Evolutionary conservation across 106 monocot species (phyloP).

Genomic region (Dioscorea dumetorum): DNA sequence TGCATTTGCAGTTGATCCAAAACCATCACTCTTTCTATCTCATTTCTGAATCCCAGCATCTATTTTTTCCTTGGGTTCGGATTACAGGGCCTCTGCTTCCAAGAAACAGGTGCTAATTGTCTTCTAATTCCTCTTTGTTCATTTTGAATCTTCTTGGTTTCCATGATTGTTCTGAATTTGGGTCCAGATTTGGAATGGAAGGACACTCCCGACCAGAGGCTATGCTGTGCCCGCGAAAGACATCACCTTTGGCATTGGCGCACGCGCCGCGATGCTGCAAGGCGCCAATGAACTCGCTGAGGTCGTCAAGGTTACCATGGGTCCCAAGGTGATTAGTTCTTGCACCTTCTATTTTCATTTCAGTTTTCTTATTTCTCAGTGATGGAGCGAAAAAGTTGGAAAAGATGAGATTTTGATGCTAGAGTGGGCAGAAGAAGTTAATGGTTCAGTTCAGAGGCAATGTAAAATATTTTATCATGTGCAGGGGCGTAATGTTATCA

Average conservation of each 20-base stretch:
- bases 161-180: neutral
- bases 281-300: constrained; percentile 24
- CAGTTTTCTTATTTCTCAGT: neutral
- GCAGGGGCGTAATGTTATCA: constrained; percentile 75
- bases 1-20: neutral
- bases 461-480: neutral
- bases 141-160: neutral
- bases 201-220: constrained; percentile 7
- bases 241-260: constrained; percentile 15
- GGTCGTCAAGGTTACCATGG: constrained; percentile 33
- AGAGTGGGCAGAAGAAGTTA: neutral
- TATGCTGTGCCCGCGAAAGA: constrained; percentile 24
- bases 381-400: neutral
- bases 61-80: neutral
- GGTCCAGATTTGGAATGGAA: neutral
- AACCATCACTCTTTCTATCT: neutral
- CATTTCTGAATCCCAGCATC: neutral
- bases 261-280: constrained; percentile 28
- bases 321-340: constrained; percentile 17
- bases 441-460: neutral
- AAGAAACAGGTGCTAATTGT: constrained; percentile 12
- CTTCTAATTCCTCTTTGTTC: neutral
- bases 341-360: neutral
- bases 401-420: too few species aligned
- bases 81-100: constrained; percentile 4